Conservation (phyloP, 805 yeast genomes). For the Yueomyces sp. region DNA sequence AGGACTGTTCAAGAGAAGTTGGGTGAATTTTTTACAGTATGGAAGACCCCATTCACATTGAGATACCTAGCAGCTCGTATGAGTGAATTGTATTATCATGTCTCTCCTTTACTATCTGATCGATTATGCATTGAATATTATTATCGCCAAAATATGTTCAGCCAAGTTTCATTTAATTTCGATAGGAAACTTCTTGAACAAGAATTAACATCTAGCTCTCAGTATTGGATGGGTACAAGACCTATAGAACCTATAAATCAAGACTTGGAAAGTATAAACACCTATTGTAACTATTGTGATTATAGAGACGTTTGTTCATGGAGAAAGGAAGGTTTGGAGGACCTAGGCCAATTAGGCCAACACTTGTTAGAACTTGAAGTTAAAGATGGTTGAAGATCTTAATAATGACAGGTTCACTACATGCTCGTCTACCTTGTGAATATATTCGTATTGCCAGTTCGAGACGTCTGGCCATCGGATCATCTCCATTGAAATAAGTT, state of each 20-base stretch:
- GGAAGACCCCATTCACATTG: conserved; percentile 45
- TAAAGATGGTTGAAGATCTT: not conserved
- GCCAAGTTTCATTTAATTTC: conserved; percentile 28
- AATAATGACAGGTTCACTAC: not conserved
- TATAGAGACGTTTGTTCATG: conserved; percentile 33
- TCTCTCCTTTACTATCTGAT: conserved; percentile 24
- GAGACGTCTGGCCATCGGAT: too few species aligned
- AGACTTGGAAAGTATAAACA: conserved; percentile 22
- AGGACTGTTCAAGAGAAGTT: conserved; percentile 8
- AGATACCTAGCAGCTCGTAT: conserved; percentile 42
- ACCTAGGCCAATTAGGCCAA: conserved; percentile 7
- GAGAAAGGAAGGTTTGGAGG: conserved; percentile 17
- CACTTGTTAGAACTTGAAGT: conserved; percentile 1
- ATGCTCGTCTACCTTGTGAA: too few species aligned
- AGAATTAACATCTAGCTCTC: conserved; percentile 25
- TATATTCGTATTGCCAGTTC: too few species aligned
- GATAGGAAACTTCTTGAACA: conserved; percentile 20
- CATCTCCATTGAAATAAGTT: too few species aligned
- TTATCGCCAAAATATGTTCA: conserved; percentile 30
- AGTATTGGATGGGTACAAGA: conserved; percentile 49
- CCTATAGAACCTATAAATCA: conserved; percentile 31
- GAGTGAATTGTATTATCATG: conserved; percentile 28
- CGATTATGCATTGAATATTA: conserved; percentile 40
- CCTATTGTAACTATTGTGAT: conserved; percentile 43
- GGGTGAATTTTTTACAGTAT: conserved; percentile 24